phyloP scores from a whole-genome alignment of 176 grass and related monocot genomes.

The Cenchrus americanus region DNA sequence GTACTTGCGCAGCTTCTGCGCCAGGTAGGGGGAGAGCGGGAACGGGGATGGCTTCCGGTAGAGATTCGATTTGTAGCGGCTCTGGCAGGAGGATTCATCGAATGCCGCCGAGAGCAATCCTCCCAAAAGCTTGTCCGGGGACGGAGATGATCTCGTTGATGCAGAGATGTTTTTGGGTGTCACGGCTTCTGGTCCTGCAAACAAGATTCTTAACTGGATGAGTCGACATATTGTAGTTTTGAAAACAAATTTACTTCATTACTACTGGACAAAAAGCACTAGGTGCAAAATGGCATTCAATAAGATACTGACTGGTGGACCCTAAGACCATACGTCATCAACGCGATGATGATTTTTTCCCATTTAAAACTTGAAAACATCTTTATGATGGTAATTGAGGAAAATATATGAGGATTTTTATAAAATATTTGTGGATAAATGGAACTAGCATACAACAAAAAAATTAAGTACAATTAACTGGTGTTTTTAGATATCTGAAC shows the following conservation, averaged over 20 bases:
- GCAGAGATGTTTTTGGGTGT: neutral
- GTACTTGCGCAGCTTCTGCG: constrained; percentile 66
- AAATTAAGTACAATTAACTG: neutral
- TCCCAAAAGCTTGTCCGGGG: constrained; percentile 56
- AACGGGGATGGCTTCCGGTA: constrained; percentile 74
- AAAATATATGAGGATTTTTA: neutral
- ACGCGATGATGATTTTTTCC: neutral
- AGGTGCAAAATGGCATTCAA: neutral
- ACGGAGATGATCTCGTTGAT: constrained; percentile 2
- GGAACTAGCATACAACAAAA: neutral
- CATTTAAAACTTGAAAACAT: neutral
- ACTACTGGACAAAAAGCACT: no score
- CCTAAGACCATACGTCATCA: neutral
- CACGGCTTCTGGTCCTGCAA: constrained; percentile 36
- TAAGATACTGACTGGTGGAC: neutral
- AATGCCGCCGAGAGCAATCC: constrained; percentile 68
- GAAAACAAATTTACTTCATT: no score
- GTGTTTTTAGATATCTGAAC: neutral
- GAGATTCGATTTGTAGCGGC: constrained; percentile 65
- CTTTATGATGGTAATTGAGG: neutral
- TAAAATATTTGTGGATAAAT: neutral
- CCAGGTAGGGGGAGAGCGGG: constrained; percentile 66
- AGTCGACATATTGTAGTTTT: neutral
- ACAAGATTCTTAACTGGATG: neutral
- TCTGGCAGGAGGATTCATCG: constrained; percentile 60